Base-by-base conservation (phyloP, 768 basidiomycete species). In the Porpolomopsis calyptriformis region DNA sequence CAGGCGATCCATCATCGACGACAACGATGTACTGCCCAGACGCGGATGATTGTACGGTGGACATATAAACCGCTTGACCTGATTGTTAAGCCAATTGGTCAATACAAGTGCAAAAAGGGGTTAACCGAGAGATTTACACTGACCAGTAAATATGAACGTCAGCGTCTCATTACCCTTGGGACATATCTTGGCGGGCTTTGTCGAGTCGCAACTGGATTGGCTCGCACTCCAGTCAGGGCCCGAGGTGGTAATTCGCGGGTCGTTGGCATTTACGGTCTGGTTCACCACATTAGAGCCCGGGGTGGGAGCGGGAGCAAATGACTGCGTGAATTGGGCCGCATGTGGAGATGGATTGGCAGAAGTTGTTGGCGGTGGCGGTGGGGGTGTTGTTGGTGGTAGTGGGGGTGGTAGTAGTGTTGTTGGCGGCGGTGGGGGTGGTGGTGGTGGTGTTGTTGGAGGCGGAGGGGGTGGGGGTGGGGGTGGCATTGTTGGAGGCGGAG, bases 141-240 rank as follows among this genome's bases (percentile, higher is more conserved):
- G 22, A 24, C 39, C 39, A 24, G 39, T 20, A 40, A 40, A 40
- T 40, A 22, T 18, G 22, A 40, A 40, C 39, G 14, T 40, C 39
- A 40, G 39, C 39, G 11, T 40, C 39, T 40, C 39, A 23, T 20
- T 20, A 40, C 19, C 18, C 22, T 9, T 23, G 25, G 39, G 22
- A 40, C 39, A 40, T 40, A 10, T 18, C 22, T 40, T 40, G 39
- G 19, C 20, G 18, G 39, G 22, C 22, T 40, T 40, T 4, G 14
- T 40, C 39, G 39, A 20, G 39, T 40, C 39, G 16, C 39, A 40
- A 40, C 39, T 40, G 22, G 39, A 40, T 24, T 18, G 4, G 14
- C 19, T 40, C 22, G 39, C 25, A 8, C 25, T 40, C 39, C 39
- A 40, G 20, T 40, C 39, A 20, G 39, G 39, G 22, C 39, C 39